Evolutionary conservation across 345 rosid species (phyloP).

Genomic region (Lagerstroemia speciosa): DNA sequence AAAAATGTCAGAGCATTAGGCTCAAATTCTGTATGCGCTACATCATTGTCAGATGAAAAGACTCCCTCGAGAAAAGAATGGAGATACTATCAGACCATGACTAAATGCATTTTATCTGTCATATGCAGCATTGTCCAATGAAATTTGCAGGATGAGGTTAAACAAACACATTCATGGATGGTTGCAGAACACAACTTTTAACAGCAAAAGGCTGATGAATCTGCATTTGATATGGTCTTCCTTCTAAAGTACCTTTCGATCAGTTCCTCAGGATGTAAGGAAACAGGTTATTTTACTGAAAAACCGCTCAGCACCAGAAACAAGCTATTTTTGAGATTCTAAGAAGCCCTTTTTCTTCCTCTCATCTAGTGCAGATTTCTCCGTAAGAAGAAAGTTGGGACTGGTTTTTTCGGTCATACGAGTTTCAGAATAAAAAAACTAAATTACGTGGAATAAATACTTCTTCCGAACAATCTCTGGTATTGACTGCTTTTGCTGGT

Average conservation of each 20-base stretch:
- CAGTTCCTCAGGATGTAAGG: neutral
- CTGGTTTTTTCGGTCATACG: no score
- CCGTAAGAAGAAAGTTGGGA: no score
- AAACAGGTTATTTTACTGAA: neutral
- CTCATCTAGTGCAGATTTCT: no score
- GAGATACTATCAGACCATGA: neutral
- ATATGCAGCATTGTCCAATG: neutral
- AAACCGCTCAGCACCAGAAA: neutral
- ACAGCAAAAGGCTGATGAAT: neutral
- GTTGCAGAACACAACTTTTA: neutral
- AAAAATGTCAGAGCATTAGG: neutral
- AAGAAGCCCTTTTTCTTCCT: no score
- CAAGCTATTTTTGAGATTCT: no score
- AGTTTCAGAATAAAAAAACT: no score
- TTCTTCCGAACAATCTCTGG: neutral
- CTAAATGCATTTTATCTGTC: neutral
- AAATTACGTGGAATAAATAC: no score
- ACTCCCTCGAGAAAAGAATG: neutral
- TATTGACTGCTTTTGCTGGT: neutral
- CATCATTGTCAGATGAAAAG: neutral
- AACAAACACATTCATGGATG: neutral
- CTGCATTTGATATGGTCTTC: neutral
- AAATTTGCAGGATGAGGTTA: neutral
- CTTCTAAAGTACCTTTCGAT: neutral
- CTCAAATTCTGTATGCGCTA: neutral